Evolutionary conservation across 805 yeast genomes (phyloP), one percentile per base, ranked within the genome.

Genomic region (Candida montana): DNA sequence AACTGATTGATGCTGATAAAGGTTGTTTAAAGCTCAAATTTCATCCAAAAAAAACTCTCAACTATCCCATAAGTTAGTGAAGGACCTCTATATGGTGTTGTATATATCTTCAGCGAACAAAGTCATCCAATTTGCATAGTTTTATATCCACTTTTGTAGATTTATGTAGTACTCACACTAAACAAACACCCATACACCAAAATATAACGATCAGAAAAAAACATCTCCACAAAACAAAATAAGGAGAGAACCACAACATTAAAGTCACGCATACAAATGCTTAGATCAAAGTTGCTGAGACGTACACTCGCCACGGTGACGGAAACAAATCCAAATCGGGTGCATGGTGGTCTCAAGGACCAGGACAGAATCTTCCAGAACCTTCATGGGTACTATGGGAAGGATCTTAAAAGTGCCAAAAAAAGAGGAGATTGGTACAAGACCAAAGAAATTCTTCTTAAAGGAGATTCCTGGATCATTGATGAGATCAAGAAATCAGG

Each of bases 371-470:
- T 86, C 53, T 86, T 86, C 65, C 95, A 87, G 66, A 86, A 86
- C 64, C 71, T 86, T 38, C 84, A 86, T 64, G 81, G 79, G 42
- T 76, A 71, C 47, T 83, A 82, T 61, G 93, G 93, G 38, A 75
- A 72, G 48, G 91, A 85, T 61, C 67, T 87, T 53, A 81, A 82
- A 63, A 68, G 81, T 13, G 83, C 93, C 33, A 71, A 72, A 72
- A 75, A 75, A 55, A 82, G 83, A 79, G 95, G 95, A 39, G 95
- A 87, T 64, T 86, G 95, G 95, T 70, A 86, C 69, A 87, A 86
- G 68, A 87, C 95, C 51, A 87, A 86, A 65, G 95, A 86, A 65
- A 79, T 86, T 53, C 62, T 86, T 31, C 65, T 79, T 47, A 86
- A 86, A 63, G 95, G 95, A 34, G 91, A 87, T 63, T 75, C 77